Conservation (phyloP, 257 asterid genomes). For the Parsonsia alboflavescens region DNA sequence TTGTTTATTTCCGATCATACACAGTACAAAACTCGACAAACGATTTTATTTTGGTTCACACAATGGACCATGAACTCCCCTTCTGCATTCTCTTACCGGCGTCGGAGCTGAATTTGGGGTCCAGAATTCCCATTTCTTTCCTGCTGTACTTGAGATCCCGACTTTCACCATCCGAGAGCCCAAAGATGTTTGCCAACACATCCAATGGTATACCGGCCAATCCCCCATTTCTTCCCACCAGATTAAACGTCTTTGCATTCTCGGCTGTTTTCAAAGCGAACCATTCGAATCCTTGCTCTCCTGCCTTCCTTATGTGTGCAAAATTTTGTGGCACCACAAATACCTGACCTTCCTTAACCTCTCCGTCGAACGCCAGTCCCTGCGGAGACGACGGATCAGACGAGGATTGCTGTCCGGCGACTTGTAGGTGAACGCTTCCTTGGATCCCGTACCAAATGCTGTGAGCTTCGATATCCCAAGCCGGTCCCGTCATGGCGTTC, state of each 20-base stretch:
- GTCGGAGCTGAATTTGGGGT: conserved; percentile 6
- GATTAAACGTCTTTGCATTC: conserved; percentile 33
- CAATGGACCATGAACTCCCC: not conserved
- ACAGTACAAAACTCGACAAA: not conserved
- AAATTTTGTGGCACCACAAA: conserved; percentile 57
- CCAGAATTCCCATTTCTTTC: conserved; percentile 28
- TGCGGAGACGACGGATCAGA: conserved; percentile 19
- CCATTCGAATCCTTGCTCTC: conserved; percentile 51
- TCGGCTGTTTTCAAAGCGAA: conserved; percentile 56
- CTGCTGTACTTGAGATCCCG: conserved; percentile 43
- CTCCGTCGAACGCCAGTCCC: conserved; percentile 37
- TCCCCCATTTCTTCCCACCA: conserved; percentile 47
- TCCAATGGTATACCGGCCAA: conserved; percentile 56
- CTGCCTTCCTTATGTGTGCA: conserved; percentile 40
- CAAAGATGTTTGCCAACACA: conserved; percentile 40
- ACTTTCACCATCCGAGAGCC: conserved; percentile 37
- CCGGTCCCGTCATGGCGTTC: conserved; percentile 48
- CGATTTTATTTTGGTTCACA: not conserved
- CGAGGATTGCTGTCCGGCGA: conserved; percentile 29
- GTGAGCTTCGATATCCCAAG: conserved; percentile 51
- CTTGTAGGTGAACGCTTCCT: conserved; percentile 47
- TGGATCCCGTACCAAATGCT: conserved; percentile 35
- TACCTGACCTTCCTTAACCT: conserved; percentile 43
- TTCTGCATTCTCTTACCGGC: not conserved
- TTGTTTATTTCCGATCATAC: not conserved